Conservation (phyloP, 1,284 basidiomycete genomes). For the Anthracocystis panici-leucophaei region DNA sequence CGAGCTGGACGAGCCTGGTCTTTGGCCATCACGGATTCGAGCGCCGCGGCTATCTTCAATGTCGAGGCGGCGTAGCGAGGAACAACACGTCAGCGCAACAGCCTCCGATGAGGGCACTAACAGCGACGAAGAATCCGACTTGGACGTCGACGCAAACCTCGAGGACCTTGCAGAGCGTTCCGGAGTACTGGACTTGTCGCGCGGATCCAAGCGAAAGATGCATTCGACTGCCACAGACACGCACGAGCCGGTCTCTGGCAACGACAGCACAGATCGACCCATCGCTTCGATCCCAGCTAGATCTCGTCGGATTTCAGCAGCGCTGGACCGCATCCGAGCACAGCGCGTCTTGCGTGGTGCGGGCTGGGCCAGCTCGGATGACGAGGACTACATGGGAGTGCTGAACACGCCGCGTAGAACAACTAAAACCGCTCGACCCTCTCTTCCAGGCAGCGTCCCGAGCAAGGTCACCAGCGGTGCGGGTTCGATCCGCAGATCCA, state of each 20-base stretch:
- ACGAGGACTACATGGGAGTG: conserved; percentile 3
- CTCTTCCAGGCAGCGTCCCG: conserved; percentile 4
- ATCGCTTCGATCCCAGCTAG: conserved; percentile 46
- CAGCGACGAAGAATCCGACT: conserved; percentile 50
- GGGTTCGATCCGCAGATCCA: conserved; percentile 6
- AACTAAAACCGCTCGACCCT: conserved; percentile 6
- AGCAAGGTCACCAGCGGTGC: background rate
- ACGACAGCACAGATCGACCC: conserved; percentile 4
- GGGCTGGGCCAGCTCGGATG: conserved; percentile 38
- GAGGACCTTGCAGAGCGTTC: conserved; percentile 51
- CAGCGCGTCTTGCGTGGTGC: conserved; percentile 18
- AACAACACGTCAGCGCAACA: background rate
- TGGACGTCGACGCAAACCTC: conserved; percentile 41
- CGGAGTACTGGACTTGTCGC: conserved; percentile 34
- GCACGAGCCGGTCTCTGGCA: background rate
- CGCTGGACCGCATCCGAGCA: conserved; percentile 26
- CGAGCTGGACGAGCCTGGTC: conserved; percentile 38
- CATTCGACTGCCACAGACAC: background rate
- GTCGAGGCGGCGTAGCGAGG: conserved; percentile 9
- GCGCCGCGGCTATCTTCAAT: conserved; percentile 44
- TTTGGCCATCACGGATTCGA: conserved; percentile 34
- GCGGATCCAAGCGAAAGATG: conserved; percentile 49
- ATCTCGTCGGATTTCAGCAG: conserved; percentile 35
- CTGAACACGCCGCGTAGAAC: conserved; percentile 7
- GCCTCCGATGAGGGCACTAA: background rate